These are phyloP conservation scores for Lophiostoma macrostomum DNA, from an alignment of 495 filamentous ascomycete genomes.

Conservation along the genomic window DNA sequence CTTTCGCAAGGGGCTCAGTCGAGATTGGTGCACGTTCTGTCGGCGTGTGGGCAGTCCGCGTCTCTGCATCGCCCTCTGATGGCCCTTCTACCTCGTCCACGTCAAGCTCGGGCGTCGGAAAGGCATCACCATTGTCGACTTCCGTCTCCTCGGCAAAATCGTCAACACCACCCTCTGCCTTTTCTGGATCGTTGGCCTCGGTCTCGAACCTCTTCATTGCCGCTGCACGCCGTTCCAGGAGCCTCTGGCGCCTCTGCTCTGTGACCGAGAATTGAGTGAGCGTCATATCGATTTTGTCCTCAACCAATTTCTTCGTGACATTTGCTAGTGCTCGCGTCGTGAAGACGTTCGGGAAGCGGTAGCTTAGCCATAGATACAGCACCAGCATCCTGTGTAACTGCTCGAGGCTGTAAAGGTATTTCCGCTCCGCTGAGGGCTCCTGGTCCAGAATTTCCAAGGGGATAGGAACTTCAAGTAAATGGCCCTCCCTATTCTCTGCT, in stretches of 20 bases:
- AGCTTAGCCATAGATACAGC: conserved; percentile 83
- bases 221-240: not conserved
- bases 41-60: too few relatives aligned
- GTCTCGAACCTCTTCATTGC: conserved; percentile 3
- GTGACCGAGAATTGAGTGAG: conserved; percentile 49
- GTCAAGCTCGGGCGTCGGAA: not conserved
- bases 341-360: conserved; percentile 72
- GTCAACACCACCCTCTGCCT: not conserved
- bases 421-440: conserved; percentile 38
- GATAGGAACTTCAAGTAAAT: conserved; percentile 57
- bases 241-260: not conserved
- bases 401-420: conserved; percentile 66
- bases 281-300: conserved; percentile 68
- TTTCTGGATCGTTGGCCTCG: too few relatives aligned
- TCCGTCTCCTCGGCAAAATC: not conserved
- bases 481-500: conserved; percentile 58
- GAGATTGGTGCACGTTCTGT: too few relatives aligned
- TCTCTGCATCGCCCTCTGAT: too few relatives aligned
- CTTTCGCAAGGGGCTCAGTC: too few relatives aligned
- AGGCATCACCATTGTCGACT: not conserved
- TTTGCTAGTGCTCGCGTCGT: conserved; percentile 70
- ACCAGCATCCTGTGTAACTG: conserved; percentile 75
- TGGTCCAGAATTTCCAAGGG: conserved; percentile 43
- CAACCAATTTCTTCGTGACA: conserved; percentile 75
- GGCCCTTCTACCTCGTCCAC: too few relatives aligned